phyloP scores from a whole-genome alignment of 768 basidiomycete species.

The Trametes punicea region DNA sequence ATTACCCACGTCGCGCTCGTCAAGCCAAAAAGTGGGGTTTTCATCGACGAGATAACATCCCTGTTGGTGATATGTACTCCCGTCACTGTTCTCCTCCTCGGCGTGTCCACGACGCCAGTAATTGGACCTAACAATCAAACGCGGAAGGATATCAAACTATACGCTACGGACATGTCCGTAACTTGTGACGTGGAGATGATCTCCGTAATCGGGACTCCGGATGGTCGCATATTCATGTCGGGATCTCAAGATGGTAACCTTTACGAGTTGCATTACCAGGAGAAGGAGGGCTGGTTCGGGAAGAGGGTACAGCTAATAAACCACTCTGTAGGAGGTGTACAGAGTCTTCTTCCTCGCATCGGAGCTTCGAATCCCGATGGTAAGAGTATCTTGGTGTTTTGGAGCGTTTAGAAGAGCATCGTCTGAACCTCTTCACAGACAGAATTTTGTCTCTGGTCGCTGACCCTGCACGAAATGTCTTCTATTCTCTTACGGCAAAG shows the following conservation, averaged over 20 bases:
- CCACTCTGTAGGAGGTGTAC: conserved; percentile 76
- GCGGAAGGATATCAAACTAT: conserved; percentile 80
- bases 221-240: conserved; percentile 90
- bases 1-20: conserved; percentile 89
- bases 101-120: conserved; percentile 56
- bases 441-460: conserved; percentile 65
- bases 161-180: conserved; percentile 82
- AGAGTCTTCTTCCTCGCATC: conserved; percentile 77
- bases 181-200: conserved; percentile 83
- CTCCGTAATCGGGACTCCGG: conserved; percentile 71
- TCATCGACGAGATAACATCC: conserved; percentile 88
- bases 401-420: not conserved
- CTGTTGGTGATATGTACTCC: conserved; percentile 90
- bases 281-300: conserved; percentile 89
- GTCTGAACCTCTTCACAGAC: conserved; percentile 42
- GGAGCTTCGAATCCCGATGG: conserved; percentile 62
- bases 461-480: conserved; percentile 64
- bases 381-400: conserved; percentile 29
- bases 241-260: conserved; percentile 82
- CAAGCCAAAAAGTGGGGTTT: conserved; percentile 79
- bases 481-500: conserved; percentile 74
- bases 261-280: conserved; percentile 91
- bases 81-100: conserved; percentile 78
- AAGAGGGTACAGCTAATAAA: conserved; percentile 84
- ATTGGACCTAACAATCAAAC: conserved; percentile 37